Conservation (phyloP, 225 moss, liverwort and hornwort species). For the Thuidium tamariscinum region DNA sequence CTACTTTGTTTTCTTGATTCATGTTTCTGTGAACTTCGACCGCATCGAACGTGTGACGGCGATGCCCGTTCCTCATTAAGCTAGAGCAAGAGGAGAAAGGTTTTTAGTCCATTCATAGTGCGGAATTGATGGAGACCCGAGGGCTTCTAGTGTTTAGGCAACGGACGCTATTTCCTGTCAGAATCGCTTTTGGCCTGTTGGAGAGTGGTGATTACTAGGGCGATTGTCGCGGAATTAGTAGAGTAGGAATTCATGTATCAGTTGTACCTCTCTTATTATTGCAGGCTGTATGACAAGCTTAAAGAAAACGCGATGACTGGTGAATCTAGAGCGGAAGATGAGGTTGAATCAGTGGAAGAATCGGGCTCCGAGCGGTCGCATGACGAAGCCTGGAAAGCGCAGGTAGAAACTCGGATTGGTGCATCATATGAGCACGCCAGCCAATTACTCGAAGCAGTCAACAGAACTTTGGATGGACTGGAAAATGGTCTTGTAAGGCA, state of each 20-base stretch:
- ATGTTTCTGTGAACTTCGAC: neutral
- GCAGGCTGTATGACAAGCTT: constrained; percentile 46
- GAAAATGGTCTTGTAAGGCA: constrained; percentile 43
- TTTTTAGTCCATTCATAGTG: neutral
- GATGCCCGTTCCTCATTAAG: neutral
- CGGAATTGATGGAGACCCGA: neutral
- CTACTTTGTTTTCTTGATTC: neutral
- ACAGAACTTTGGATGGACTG: constrained; percentile 40
- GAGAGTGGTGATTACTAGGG: neutral
- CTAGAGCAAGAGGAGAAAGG: neutral
- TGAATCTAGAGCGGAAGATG: constrained; percentile 7
- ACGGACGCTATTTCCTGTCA: neutral
- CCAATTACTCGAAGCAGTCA: constrained; percentile 35
- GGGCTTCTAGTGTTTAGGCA: neutral
- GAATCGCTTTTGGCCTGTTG: neutral
- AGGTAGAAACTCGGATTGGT: constrained; percentile 23
- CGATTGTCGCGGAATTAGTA: neutral
- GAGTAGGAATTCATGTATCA: neutral
- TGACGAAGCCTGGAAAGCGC: constrained; percentile 23
- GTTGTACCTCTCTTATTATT: neutral
- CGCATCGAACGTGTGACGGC: neutral
- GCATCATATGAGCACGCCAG: constrained; percentile 37
- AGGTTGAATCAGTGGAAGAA: neutral
- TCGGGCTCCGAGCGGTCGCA: neutral
- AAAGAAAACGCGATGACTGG: constrained; percentile 20